Evolutionary conservation across 1,284 basidiomycete species (phyloP).

Genomic region (Microstroma glucosiphilum): DNA sequence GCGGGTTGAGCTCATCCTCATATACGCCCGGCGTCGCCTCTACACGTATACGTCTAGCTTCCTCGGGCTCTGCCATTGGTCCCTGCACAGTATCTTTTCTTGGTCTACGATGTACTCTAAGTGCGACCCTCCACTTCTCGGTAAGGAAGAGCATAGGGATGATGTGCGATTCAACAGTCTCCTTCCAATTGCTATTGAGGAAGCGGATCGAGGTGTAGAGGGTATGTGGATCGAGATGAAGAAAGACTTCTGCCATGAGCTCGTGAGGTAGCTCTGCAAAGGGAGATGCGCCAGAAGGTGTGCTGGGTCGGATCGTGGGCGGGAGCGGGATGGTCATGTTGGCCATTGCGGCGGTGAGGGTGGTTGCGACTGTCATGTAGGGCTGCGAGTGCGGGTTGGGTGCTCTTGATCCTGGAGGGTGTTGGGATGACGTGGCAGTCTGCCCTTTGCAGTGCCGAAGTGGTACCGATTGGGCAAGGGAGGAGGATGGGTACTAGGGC

Average conservation of each 20-base stretch:
- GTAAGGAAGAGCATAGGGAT: conserved; percentile 30
- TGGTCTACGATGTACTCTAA: conserved; percentile 29
- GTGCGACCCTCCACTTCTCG: conserved; percentile 33
- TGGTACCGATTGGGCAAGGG: too few relatives aligned
- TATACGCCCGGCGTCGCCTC: not conserved
- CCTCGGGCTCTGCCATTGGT: conserved; percentile 8
- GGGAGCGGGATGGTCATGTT: not conserved
- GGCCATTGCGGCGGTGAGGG: conserved; percentile 4
- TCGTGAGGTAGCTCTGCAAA: conserved; percentile 29
- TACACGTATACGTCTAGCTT: not conserved
- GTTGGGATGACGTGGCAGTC: not conserved
- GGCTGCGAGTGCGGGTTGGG: too few relatives aligned
- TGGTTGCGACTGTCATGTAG: not conserved
- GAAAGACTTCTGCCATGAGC: conserved; percentile 38
- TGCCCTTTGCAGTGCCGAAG: too few relatives aligned
- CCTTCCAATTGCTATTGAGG: conserved; percentile 32
- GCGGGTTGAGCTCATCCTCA: conserved; percentile 22
- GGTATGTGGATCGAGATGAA: conserved; percentile 40
- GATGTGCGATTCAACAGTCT: conserved; percentile 30
- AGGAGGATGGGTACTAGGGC: too few relatives aligned
- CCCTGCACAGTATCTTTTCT: conserved; percentile 10
- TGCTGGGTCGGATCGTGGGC: not conserved
- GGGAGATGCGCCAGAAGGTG: not conserved
- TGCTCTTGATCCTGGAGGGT: too few relatives aligned
- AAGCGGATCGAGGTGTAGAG: conserved; percentile 36